Conservation (phyloP, 148 eudicot species). For the Amaranthus hypochondriacus region DNA sequence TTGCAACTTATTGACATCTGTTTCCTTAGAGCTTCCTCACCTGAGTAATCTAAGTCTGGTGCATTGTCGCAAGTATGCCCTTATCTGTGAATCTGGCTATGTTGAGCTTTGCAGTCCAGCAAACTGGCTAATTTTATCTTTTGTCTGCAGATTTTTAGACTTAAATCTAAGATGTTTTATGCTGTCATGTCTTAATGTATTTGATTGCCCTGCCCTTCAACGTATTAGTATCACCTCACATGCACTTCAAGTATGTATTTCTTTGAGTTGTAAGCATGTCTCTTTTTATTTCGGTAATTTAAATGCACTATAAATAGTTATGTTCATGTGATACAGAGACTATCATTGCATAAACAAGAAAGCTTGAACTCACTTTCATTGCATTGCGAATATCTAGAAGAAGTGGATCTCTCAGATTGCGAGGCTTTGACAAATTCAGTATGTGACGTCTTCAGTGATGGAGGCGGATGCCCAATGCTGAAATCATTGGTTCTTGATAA, state of each 20-base stretch:
- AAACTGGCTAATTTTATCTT: conserved; percentile 5
- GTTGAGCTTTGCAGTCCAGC: background rate
- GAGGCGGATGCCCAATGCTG: conserved; percentile 91
- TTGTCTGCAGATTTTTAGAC: conserved; percentile 64
- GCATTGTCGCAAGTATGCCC: conserved; percentile 85
- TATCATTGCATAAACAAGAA: conserved; percentile 91
- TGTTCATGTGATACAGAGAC: conserved; percentile 49
- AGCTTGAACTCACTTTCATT: conserved; percentile 74
- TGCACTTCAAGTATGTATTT: conserved; percentile 56
- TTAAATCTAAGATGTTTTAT: conserved; percentile 51
- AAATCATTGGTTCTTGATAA: conserved; percentile 76
- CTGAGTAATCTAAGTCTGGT: conserved; percentile 76
- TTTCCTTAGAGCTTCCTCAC: conserved; percentile 75
- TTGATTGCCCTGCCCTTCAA: conserved; percentile 80
- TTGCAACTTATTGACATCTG: conserved; percentile 78
- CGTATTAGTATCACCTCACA: conserved; percentile 73
- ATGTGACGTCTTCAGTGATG: conserved; percentile 83
- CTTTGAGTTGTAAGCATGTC: background rate
- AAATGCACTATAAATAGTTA: conserved; percentile 4
- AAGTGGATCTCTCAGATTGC: conserved; percentile 94
- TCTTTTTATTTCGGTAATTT: background rate
- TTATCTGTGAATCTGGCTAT: background rate
- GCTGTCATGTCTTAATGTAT: conserved; percentile 74
- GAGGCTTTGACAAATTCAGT: conserved; percentile 79
- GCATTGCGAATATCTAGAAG: conserved; percentile 71